Evolutionary conservation across 1,139 yeast genomes (phyloP).

Genomic region (Taphrina populina): DNA sequence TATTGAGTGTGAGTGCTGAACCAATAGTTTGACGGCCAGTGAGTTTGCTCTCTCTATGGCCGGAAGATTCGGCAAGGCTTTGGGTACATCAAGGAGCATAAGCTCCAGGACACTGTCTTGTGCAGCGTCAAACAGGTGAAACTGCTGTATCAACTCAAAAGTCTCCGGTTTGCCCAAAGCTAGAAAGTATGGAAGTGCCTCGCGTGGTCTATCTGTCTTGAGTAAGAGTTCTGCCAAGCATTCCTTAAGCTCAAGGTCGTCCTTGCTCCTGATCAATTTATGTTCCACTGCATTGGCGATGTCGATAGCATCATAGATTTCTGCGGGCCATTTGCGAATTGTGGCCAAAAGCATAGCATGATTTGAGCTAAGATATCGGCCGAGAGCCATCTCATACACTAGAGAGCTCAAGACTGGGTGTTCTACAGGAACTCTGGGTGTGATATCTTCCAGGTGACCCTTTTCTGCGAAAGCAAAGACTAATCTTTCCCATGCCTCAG

Average conservation of each 20-base stretch:
- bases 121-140: slow-evolving; percentile 34
- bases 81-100: slow-evolving; percentile 15
- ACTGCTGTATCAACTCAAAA: slow-evolving; percentile 33
- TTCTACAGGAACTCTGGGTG: slow-evolving; percentile 50
- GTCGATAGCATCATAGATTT: slow-evolving; percentile 53
- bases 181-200: slow-evolving; percentile 34
- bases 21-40: slow-evolving; percentile 29
- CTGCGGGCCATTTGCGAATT: slow-evolving; percentile 60
- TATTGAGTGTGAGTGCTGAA: slow-evolving; percentile 35
- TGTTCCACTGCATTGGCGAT: slow-evolving; percentile 56
- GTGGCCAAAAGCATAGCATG: slow-evolving; percentile 48
- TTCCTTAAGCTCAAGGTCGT: slow-evolving; percentile 48
- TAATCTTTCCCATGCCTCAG: slow-evolving; percentile 68
- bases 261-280: slow-evolving; percentile 41
- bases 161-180: slow-evolving; percentile 31
- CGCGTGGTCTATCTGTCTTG: slow-evolving; percentile 27
- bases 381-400: slow-evolving; percentile 57
- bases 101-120: slow-evolving; percentile 28
- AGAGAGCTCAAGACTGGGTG: slow-evolving; percentile 47
- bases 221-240: slow-evolving; percentile 57
- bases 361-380: slow-evolving; percentile 51
- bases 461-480: slow-evolving; percentile 56
- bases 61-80: background rate
- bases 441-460: slow-evolving; percentile 52
- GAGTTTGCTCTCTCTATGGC: slow-evolving; percentile 15